Evolutionary conservation across 306 rosid genomes (phyloP).

Genomic region (Lablab purpureus): DNA sequence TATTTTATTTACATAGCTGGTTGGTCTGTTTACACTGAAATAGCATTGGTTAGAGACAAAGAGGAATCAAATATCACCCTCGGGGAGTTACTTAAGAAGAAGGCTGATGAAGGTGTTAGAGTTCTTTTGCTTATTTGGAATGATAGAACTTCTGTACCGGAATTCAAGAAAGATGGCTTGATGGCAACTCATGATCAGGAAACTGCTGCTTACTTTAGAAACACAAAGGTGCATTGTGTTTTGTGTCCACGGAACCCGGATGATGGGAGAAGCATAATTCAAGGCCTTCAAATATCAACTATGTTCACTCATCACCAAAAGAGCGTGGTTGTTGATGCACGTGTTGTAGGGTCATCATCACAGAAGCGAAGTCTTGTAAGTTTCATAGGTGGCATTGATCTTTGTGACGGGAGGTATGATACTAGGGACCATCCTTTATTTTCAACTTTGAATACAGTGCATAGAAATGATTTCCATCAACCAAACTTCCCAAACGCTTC

Average conservation of each 20-base stretch:
- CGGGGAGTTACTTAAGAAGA: conserved; percentile 71
- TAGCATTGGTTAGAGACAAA: conserved; percentile 62
- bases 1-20: conserved; percentile 79
- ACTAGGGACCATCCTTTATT: conserved; percentile 67
- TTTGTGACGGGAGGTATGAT: conserved; percentile 89
- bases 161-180: conserved; percentile 61
- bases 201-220: conserved; percentile 59
- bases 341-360: conserved; percentile 30
- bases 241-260: conserved; percentile 84
- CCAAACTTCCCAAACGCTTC: conserved; percentile 74
- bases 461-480: conserved; percentile 80
- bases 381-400: conserved; percentile 85
- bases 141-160: conserved; percentile 64
- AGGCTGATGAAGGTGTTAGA: conserved; percentile 70
- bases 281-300: conserved; percentile 61
- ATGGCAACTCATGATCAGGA: conserved; percentile 86
- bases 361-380: conserved; percentile 60
- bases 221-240: conserved; percentile 64
- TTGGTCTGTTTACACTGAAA: conserved; percentile 74
- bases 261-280: conserved; percentile 62
- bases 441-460: conserved; percentile 56
- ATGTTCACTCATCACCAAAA: conserved; percentile 93
- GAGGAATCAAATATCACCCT: conserved; percentile 44
- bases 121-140: conserved; percentile 88
- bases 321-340: conserved; percentile 64